These are phyloP conservation scores for Davidsoniella australis DNA, from an alignment of 2,329 filamentous ascomycete species.

Conservation along the genomic window DNA sequence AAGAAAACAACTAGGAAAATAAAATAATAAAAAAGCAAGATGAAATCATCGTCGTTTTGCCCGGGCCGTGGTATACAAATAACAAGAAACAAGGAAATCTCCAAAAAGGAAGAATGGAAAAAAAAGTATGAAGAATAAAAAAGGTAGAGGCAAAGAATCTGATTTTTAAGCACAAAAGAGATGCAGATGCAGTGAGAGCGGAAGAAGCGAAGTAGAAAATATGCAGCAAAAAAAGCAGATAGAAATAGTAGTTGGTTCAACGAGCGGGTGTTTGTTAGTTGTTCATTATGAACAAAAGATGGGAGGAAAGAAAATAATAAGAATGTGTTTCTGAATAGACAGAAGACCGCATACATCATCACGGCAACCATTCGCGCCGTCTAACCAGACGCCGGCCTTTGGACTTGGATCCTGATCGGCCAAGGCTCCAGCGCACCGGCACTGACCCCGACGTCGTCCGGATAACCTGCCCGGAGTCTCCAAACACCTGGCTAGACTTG, in stretches of 20 bases:
- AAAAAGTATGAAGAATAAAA: not conserved
- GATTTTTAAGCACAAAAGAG: too few species aligned
- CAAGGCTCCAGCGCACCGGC: not conserved
- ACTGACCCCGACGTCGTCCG: not conserved
- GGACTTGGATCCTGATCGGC: too few species aligned
- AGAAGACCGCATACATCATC: not conserved
- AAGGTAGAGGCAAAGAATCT: not conserved
- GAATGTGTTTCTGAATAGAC: conserved; percentile 3
- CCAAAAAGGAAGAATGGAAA: conserved; percentile 10
- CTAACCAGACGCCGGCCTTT: not conserved
- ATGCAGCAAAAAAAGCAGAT: not conserved
- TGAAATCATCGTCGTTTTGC: conserved; percentile 6
- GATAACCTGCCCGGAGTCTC: not conserved
- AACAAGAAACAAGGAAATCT: conserved; percentile 19
- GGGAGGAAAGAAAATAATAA: conserved; percentile 4
- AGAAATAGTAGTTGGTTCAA: not conserved
- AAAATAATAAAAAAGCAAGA: conserved; percentile 2
- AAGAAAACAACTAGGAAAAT: not conserved
- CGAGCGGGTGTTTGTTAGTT: not conserved
- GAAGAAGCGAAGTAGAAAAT: conserved; percentile 2
- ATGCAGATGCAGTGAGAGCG: too few species aligned
- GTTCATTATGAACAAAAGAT: not conserved
- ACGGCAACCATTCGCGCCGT: not conserved
- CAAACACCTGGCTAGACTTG: not conserved
- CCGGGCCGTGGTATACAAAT: conserved; percentile 19